Percentiles rank a stretch among this genome's conserved stretches.
phyloP scores from a whole-genome alignment of 495 filamentous ascomycete species.

The Hypoxylon crocopeplum region DNA sequence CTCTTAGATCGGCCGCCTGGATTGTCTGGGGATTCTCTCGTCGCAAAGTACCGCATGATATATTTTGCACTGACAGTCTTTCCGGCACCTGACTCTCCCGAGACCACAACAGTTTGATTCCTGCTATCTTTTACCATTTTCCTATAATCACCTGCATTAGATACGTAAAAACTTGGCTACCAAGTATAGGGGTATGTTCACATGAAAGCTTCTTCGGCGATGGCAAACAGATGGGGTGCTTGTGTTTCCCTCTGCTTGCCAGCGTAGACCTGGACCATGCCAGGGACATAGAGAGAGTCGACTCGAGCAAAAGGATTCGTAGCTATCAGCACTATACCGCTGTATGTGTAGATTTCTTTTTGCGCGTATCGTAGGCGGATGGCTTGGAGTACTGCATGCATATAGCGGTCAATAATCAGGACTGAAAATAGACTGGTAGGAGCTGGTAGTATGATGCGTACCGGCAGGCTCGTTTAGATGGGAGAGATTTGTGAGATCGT shows the following conservation, averaged over 20 bases:
- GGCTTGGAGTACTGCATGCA: slow-evolving; percentile 82
- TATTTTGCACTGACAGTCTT: slow-evolving; percentile 99
- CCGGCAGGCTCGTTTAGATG: slow-evolving; percentile 98
- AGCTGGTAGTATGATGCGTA: slow-evolving; percentile 52
- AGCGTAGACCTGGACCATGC: slow-evolving; percentile 99
- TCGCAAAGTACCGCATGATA: slow-evolving; percentile 99
- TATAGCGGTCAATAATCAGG: slow-evolving; percentile 19
- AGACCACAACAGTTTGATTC: slow-evolving; percentile 99
- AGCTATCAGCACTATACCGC: slow-evolving; percentile 97
- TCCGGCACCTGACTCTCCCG: slow-evolving; percentile 96
- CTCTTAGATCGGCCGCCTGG: slow-evolving; percentile 80
- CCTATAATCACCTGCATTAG: slow-evolving; percentile 53
- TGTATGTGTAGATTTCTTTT: slow-evolving; percentile 99
- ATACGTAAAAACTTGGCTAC: not conserved
- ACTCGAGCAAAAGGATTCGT: slow-evolving; percentile 98
- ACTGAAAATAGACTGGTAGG: slow-evolving; percentile 44
- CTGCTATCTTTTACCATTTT: slow-evolving; percentile 96
- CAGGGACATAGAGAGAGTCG: slow-evolving; percentile 97
- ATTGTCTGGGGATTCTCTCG: slow-evolving; percentile 90
- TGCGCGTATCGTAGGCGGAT: slow-evolving; percentile 98
- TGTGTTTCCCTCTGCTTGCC: slow-evolving; percentile 96
- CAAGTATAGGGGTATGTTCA: slow-evolving; percentile 53
- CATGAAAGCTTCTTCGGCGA: slow-evolving; percentile 98
- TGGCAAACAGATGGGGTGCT: slow-evolving; percentile 97
- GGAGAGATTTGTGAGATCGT: slow-evolving; percentile 96